A percentile compares a stretch with the other conserved stretches of the same genome.
Conservation (phyloP, 1,284 basidiomycete genomes). For the Cutaneotrichosporon sp. region DNA sequence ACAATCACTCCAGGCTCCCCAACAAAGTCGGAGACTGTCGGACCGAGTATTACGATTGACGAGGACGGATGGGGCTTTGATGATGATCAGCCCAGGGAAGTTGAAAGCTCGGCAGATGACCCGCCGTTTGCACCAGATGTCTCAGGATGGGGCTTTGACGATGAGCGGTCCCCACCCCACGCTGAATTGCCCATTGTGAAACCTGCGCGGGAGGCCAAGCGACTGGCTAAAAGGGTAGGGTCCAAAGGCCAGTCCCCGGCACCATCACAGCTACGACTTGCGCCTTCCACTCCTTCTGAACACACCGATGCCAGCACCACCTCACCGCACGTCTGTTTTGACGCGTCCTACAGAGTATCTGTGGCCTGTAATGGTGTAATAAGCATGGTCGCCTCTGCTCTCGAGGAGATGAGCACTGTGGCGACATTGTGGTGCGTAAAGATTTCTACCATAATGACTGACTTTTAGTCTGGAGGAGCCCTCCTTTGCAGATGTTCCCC, state of each 20-base stretch:
- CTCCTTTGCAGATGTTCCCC: background rate
- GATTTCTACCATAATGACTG: no score
- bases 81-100: background rate
- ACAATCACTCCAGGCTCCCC: background rate
- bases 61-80: constrained; percentile 33
- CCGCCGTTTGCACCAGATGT: background rate
- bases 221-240: background rate
- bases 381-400: constrained; percentile 50
- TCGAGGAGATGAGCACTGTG: background rate
- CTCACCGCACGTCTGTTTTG: background rate
- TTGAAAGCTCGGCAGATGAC: background rate
- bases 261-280: background rate
- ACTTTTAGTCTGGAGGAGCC: background rate
- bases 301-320: background rate
- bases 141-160: constrained; percentile 48
- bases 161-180: background rate
- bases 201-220: background rate
- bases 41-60: background rate
- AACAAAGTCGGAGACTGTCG: no score
- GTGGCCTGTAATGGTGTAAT: constrained; percentile 52
- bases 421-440: no score
- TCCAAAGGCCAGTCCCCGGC: constrained; percentile 12
- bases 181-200: constrained; percentile 1
- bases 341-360: constrained; percentile 31
- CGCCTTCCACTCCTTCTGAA: background rate